Base-by-base conservation (phyloP, 1,284 basidiomycete species). In the Apiotrichum siamense region DNA sequence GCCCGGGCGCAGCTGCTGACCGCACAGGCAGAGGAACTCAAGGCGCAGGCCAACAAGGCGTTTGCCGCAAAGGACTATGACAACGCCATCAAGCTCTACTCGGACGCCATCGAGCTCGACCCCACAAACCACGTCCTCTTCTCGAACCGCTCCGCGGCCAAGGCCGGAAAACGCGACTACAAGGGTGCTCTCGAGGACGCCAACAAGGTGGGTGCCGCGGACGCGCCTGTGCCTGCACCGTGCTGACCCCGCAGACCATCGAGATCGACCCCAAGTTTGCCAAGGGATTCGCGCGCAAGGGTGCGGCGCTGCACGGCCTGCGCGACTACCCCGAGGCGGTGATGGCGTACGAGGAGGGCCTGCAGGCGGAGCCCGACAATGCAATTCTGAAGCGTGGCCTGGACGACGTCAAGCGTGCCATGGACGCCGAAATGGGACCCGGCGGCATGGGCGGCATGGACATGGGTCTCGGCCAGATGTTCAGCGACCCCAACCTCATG, bases 11-110 rank as follows among this genome's bases (percentile, higher is more conserved):
- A 27, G 9, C 27, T 4, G 5, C 18, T 46, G 3, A 20, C 40
- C 17, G 50, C 4, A 29, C 61, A 62, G 62, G 75, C 74, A 18
- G 71, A 77, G 70, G 76, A 82, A 58, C 80, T 92, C 67, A 96
- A 97, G 79, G 87, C 91, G 65, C 83, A 85, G 71, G 93, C 93
- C 68, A 97, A 97, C 81, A 93, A 93, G 73, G 89, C 89, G 35
- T 97, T 97, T 77, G 80, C 87, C 31, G 88, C 89, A 49, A 97
- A 94, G 74, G 83, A 96, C 68, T 97, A 87, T 76, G 84, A 88
- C 74, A 83, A 81, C 57, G 93, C 93, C 11, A 89, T 93, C 57
- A 76, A 77, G 52, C 73, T 78, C 44, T 97, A 96, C 78, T 82
- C 85, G 5, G 81, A 93, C 63, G 93, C 89, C 20, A 88, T 97